Evolutionary conservation across 1,139 yeast genomes (phyloP).

Genomic region (Yamadazyma sp.): DNA sequence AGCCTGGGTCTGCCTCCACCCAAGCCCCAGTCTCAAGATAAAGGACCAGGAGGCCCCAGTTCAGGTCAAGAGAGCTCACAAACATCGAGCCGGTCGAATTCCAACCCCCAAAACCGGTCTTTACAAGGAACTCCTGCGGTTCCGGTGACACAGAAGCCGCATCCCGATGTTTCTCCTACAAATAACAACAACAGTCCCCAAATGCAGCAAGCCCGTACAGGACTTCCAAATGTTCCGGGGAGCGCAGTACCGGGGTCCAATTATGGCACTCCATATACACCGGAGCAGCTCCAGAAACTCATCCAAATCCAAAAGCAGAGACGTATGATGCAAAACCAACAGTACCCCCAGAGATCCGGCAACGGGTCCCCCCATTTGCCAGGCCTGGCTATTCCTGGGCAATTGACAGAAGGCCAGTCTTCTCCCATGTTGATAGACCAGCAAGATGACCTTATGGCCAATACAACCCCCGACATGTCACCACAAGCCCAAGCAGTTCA

Average conservation of each 20-base stretch:
- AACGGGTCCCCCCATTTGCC: not conserved
- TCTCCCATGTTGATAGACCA: not conserved
- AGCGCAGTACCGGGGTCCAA: constrained; percentile 5
- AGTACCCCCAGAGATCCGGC: constrained; percentile 20
- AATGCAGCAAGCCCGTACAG: not conserved
- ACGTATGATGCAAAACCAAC: constrained; percentile 47
- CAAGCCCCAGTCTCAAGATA: not conserved
- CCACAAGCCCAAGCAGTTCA: constrained; percentile 7
- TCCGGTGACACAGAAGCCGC: not conserved
- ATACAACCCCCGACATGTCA: not conserved
- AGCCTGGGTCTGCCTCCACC: not conserved
- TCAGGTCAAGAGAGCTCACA: constrained; percentile 2
- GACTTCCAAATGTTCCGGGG: not conserved
- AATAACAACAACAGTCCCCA: constrained; percentile 6
- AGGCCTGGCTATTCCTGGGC: not conserved
- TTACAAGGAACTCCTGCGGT: not conserved
- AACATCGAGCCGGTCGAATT: not conserved
- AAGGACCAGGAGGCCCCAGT: not conserved
- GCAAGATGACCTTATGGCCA: not conserved
- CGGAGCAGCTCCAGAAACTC: constrained; percentile 55
- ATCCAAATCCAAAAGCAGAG: constrained; percentile 54
- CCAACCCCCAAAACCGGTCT: constrained; percentile 1
- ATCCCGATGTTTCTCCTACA: constrained; percentile 14
- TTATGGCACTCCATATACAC: constrained; percentile 53
- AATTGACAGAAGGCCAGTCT: not conserved